These are phyloP conservation scores for Hippophae gyantsensis DNA, from an alignment of 306 rosid species.

Conservation along the genomic window DNA sequence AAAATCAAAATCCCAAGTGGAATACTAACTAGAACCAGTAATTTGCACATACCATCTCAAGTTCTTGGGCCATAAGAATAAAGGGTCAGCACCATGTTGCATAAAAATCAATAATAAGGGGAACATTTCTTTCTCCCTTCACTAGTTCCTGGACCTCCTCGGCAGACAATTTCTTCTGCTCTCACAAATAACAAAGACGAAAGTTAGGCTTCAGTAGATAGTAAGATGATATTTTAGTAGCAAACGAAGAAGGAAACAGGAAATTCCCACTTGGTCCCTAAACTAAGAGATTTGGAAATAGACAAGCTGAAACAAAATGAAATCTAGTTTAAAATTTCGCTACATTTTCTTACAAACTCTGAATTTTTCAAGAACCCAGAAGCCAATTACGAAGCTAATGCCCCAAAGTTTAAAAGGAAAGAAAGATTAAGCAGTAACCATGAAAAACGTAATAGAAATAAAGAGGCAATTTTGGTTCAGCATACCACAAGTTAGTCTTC, in stretches of 20 bases:
- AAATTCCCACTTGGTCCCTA: too few species aligned
- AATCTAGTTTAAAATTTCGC: too few species aligned
- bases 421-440: too few species aligned
- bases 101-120: constrained; percentile 73
- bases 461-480: too few species aligned
- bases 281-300: too few species aligned
- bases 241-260: too few species aligned
- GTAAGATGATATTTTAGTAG: not conserved
- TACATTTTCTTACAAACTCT: too few species aligned
- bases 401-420: too few species aligned
- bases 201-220: constrained; percentile 5
- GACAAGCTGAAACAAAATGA: too few species aligned
- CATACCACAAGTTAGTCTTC: constrained; percentile 85
- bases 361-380: too few species aligned
- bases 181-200: constrained; percentile 20
- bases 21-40: not conserved
- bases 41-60: constrained; percentile 62
- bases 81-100: constrained; percentile 98
- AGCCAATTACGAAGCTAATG: too few species aligned
- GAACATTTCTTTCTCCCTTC: constrained; percentile 75
- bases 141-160: constrained; percentile 73
- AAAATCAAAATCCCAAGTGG: not conserved
- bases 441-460: too few species aligned
- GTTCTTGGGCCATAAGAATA: constrained; percentile 94
- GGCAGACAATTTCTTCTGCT: constrained; percentile 74